Evolutionary conservation across 139 green algal species (phyloP).

Genomic region (Chlamydomonas sp.): DNA sequence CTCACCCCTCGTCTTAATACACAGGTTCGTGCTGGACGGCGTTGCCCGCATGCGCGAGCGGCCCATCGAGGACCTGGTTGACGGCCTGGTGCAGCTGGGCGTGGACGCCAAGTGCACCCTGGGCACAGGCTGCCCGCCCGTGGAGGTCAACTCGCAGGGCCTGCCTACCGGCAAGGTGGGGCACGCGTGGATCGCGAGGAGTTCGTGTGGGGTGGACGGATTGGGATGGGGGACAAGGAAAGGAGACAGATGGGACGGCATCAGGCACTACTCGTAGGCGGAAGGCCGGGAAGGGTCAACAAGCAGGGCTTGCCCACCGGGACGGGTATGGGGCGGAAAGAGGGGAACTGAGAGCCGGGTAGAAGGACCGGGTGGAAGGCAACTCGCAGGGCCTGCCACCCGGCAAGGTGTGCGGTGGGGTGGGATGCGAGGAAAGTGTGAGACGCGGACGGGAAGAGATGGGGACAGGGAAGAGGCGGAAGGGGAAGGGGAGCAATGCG

Average conservation of each 20-base stretch:
- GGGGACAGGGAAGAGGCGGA: neutral
- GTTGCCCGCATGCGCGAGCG: slow-evolving; percentile 94
- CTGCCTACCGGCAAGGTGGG: slow-evolving; percentile 86
- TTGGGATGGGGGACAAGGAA: too few relatives aligned
- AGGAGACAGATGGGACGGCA: too few relatives aligned
- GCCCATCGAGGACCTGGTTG: slow-evolving; percentile 92
- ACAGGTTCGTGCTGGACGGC: slow-evolving; percentile 89
- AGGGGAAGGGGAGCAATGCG: neutral
- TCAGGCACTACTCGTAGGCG: too few relatives aligned
- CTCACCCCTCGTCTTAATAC: neutral
- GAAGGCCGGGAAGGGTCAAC: too few relatives aligned
- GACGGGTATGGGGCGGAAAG: too few relatives aligned
- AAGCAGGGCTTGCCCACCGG: too few relatives aligned
- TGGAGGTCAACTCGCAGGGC: slow-evolving; percentile 84
- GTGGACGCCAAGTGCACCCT: slow-evolving; percentile 92
- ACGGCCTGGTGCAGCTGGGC: slow-evolving; percentile 94
- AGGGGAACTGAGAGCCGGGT: too few relatives aligned
- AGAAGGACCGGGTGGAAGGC: too few relatives aligned
- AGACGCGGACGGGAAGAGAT: neutral
- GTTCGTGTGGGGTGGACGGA: neutral
- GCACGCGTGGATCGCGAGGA: neutral
- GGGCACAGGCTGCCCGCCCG: slow-evolving; percentile 96
- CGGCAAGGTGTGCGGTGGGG: too few relatives aligned
- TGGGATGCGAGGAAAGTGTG: too few relatives aligned
- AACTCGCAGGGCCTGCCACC: too few relatives aligned